Base-by-base conservation (phyloP, 805 yeast species). In the Candida ponderosae region DNA sequence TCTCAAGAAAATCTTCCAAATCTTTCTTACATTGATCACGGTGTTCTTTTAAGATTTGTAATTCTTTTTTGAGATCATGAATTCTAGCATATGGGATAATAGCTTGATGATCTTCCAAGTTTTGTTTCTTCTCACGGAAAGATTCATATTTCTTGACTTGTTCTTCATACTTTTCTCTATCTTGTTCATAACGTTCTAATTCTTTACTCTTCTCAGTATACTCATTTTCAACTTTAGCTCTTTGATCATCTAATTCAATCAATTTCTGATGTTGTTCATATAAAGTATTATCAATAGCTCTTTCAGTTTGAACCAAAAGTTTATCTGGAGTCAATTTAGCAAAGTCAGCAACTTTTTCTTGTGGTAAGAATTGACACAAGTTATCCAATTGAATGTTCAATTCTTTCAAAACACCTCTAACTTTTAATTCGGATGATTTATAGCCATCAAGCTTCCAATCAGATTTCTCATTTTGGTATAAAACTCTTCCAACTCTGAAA, bases 321-420 rank as follows among this genome's bases (percentile, higher is more conserved):
- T 77, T 76, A 43, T 83, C 88, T 1, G 94, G 84, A 21, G 83
- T 72, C 45, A 86, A 62, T 3, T 81, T 74, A 0, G 97, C 95
- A 65, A 93, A 93, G 45, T 85, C 87, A 3, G 95, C 90, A 6
- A 93, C 97, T 41, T 94, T 70, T 50, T 90, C 97, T 55, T 93
- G 99, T 0, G 98, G 96, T 38, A 93, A 63, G 52, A 93, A 93
- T 54, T 90, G 97, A 53, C 97, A 89, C 35, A 90, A 66, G 54
- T 90, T 93, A 54, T 87, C 94, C 39, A 93, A 66, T 53, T 93
- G 97, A 41, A 93, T 82, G 51, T 83, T 83, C 43, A 77, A 69
- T 2, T 52, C 51, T 17, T 59, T 54, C 20, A 82, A 63, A 0
- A 70, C 30, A 4, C 59, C 57, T 40, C 65, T 70, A 4, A 87